Evolutionary conservation across 805 yeast genomes (phyloP), one percentile per base, ranked within the genome.

Genomic region (Alloascoidea africana): DNA sequence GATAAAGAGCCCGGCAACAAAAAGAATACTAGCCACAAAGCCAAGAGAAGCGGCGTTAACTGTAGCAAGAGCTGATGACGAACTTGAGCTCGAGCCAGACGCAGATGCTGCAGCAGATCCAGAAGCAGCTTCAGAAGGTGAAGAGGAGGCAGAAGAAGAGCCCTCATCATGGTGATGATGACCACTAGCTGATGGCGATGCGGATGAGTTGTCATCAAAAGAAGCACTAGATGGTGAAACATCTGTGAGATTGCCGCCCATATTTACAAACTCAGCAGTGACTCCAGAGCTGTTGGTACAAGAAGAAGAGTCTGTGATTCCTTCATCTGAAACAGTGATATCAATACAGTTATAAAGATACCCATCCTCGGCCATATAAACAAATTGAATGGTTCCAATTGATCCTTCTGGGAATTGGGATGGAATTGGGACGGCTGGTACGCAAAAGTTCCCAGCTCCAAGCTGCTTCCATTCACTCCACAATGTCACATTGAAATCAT

Each of bases 261-360:
- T n/a, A n/a, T n/a, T n/a, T n/a, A 46, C 44, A 14, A 44, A 35
- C 14, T 30, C 37, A 27, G 53, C 44, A 35, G 44, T 33, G 14
- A 49, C 41, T 14, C 48, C 51, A 27, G 55, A 39, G 16, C 42
- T 33, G 42, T 50, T 50, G 35, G 38, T 18, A 42, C 54, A 50
- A 5, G 27, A 30, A 32, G 36, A 16, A 33, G 47, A 37, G 18
- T 39, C 15, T 16, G 41, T 18, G 17, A 39, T 38, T 6, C 46
- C 55, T 15, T 36, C 33, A 37, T 34, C 18, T 18, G 44, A 37
- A 16, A 50, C 32, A 17, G 41, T 35, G 33, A 50, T 39, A 32
- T 51, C 54, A 16, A 52, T 46, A 33, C 54, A 50, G 35, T 50
- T 50, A 46, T 48, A 50, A 17, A 50, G 47, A 33, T 47, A 41